phyloP scores from a whole-genome alignment of 2,329 filamentous ascomycete species.

The Stagonosporopsis vannaccii region DNA sequence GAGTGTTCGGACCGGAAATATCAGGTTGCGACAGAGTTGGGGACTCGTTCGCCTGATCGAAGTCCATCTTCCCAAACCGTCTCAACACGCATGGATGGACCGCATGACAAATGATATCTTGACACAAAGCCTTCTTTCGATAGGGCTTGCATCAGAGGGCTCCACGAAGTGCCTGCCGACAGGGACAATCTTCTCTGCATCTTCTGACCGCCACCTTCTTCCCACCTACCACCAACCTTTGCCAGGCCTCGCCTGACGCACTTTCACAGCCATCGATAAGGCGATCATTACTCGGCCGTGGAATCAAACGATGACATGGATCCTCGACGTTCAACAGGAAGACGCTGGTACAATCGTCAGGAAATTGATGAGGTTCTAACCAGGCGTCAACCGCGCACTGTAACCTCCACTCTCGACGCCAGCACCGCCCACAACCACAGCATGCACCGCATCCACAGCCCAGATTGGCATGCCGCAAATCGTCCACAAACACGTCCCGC shows the following conservation, averaged over 20 bases:
- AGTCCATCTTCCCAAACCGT: conserved; percentile 8
- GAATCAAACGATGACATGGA: not conserved
- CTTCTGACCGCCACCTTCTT: conserved; percentile 27
- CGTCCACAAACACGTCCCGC: conserved; percentile 1
- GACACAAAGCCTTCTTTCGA: conserved; percentile 13
- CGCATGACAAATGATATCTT: conserved; percentile 25
- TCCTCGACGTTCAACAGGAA: not conserved
- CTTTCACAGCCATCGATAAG: not conserved
- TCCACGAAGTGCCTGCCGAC: not conserved
- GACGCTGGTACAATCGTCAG: not conserved
- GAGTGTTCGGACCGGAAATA: not conserved
- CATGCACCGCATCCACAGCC: conserved; percentile 14
- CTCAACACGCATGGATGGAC: conserved; percentile 7
- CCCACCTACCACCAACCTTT: not conserved
- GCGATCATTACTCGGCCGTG: conserved; percentile 1
- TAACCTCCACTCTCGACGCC: conserved; percentile 17
- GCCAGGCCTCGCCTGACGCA: not conserved
- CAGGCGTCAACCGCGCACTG: conserved; percentile 5
- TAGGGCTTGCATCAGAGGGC: conserved; percentile 15
- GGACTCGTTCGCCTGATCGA: not conserved
- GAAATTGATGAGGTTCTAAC: not conserved
- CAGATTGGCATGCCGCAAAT: conserved; percentile 10
- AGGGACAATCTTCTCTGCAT: conserved; percentile 9
- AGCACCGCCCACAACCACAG: conserved; percentile 3
- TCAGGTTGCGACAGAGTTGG: not conserved